phyloP scores from a whole-genome alignment of 371 early-diverging fungal genomes.

The Lichtheimia ramosa region DNA sequence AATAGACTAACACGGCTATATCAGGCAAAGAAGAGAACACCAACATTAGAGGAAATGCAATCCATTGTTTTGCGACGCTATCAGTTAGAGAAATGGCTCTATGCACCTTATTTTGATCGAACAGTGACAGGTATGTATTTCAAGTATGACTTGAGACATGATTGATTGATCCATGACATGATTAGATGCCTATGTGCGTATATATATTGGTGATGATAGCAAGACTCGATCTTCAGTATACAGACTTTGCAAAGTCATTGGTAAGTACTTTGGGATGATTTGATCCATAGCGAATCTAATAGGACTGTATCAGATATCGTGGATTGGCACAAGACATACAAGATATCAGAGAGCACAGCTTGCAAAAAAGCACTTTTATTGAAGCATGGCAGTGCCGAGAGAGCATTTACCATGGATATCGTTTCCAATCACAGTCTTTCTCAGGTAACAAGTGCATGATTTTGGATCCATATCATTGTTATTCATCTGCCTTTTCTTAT shows the following conservation, averaged over 20 bases:
- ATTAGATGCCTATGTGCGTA: constrained; percentile 59
- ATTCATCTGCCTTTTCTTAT: constrained; percentile 19
- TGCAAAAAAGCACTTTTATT: constrained; percentile 65
- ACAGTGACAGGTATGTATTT: constrained; percentile 53
- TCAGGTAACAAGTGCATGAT: constrained; percentile 22
- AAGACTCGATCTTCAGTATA: constrained; percentile 42
- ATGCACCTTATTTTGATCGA: constrained; percentile 69
- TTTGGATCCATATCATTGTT: too few species aligned
- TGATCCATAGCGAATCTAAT: not conserved
- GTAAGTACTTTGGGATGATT: constrained; percentile 14
- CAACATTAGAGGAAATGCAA: constrained; percentile 64
- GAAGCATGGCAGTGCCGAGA: constrained; percentile 68
- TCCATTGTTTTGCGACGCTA: constrained; percentile 59
- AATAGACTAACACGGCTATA: too few species aligned
- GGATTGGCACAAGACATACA: constrained; percentile 65
- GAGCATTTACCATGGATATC: constrained; percentile 72
- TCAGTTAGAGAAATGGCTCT: constrained; percentile 73
- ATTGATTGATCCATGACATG: not conserved
- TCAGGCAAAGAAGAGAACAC: constrained; percentile 42
- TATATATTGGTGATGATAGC: constrained; percentile 60
- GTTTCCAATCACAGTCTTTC: constrained; percentile 70
- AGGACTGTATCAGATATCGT: constrained; percentile 39
- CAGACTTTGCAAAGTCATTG: constrained; percentile 64
- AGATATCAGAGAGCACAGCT: constrained; percentile 48
- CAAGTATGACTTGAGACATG: not conserved